Conservation (phyloP, 2,329 filamentous ascomycete species). For the Fusarium dlaminii region DNA sequence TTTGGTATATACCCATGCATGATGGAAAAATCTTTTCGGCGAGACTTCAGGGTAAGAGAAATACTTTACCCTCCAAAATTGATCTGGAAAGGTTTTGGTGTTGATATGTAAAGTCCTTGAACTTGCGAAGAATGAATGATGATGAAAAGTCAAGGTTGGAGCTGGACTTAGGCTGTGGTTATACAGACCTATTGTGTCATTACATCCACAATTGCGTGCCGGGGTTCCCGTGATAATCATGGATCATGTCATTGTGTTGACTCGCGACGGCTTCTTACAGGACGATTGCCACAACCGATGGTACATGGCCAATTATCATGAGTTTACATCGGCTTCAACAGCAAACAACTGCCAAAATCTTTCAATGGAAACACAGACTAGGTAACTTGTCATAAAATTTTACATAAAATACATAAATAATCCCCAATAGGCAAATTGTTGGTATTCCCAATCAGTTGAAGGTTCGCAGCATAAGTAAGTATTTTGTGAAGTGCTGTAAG, state of each 20-base stretch:
- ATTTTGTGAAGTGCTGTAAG: background rate
- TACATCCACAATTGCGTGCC: slow-evolving; percentile 6
- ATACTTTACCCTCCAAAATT: no score
- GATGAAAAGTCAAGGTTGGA: background rate
- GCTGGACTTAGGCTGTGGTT: background rate
- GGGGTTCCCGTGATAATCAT: background rate
- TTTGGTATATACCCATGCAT: rapidly evolving
- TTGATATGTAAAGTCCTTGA: background rate
- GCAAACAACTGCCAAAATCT: background rate
- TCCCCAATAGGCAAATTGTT: background rate
- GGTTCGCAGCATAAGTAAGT: rapidly evolving
- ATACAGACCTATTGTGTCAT: background rate
- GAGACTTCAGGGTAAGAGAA: background rate
- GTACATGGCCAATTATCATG: background rate
- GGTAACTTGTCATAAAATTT: background rate
- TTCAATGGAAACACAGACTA: background rate
- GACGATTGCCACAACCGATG: background rate
- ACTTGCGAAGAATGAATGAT: background rate
- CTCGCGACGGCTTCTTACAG: background rate
- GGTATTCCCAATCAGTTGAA: background rate
- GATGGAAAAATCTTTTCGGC: rapidly evolving
- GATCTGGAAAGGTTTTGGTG: background rate
- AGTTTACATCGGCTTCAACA: background rate
- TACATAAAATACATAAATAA: background rate
- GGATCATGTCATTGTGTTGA: slow-evolving; percentile 2